These are phyloP conservation scores for Closterium sp. DNA, from an alignment of 139 green algal genomes.

Conservation along the genomic window DNA sequence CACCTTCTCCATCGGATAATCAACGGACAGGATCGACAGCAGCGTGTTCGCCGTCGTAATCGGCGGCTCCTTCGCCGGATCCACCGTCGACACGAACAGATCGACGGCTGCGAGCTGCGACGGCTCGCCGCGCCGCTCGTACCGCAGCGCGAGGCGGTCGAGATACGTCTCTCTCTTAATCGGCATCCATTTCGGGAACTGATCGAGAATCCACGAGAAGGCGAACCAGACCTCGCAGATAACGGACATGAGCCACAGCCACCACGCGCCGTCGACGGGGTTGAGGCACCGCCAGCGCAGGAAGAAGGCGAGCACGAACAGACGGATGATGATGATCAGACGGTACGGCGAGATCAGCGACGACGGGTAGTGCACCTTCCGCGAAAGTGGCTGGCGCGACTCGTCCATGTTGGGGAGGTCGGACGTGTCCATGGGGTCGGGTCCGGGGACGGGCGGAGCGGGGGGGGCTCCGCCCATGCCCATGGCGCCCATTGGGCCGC, in stretches of 20 bases:
- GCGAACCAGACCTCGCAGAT: slow-evolving; percentile 50
- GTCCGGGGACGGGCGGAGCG: neutral
- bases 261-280: slow-evolving; percentile 19
- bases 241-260: slow-evolving; percentile 36
- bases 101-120: slow-evolving; percentile 22
- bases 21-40: slow-evolving; percentile 26
- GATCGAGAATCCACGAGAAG: slow-evolving; percentile 48
- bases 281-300: slow-evolving; percentile 30
- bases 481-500: neutral
- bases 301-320: slow-evolving; percentile 21
- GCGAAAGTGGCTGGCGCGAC: slow-evolving; percentile 20
- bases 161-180: slow-evolving; percentile 31
- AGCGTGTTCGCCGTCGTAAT: slow-evolving; percentile 30
- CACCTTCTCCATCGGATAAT: slow-evolving; percentile 41
- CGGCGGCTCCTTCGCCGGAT: slow-evolving; percentile 43
- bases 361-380: slow-evolving; percentile 16
- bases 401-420: slow-evolving; percentile 28
- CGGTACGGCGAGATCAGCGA: slow-evolving; percentile 34
- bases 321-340: slow-evolving; percentile 22
- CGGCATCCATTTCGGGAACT: slow-evolving; percentile 37
- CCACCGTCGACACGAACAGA: slow-evolving; percentile 37
- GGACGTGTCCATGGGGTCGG: neutral
- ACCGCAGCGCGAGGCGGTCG: neutral
- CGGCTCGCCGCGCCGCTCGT: neutral
- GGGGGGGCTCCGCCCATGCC: neutral